These are phyloP conservation scores for Halteria grandinella DNA, from an alignment of 73 alveolate genomes.

Conservation along the genomic window DNA sequence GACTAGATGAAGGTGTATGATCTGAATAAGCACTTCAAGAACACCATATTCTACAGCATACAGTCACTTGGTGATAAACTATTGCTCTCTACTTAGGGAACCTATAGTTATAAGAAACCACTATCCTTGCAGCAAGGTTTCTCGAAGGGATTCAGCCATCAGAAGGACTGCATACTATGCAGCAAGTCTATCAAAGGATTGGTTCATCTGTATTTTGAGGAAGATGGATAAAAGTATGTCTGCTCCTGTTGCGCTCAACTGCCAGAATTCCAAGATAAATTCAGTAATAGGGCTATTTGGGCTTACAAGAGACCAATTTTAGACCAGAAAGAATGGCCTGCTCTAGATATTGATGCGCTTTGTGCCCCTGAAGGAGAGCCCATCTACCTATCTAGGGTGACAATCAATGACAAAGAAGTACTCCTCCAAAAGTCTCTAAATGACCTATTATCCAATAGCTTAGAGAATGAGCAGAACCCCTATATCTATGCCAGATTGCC, in stretches of 20 bases:
- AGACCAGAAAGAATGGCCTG: slow-evolving; percentile 49
- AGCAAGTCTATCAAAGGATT: slow-evolving; percentile 28
- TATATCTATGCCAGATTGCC: slow-evolving; percentile 37
- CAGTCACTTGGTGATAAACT: slow-evolving; percentile 34
- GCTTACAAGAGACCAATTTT: slow-evolving; percentile 58
- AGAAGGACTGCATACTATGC: slow-evolving; percentile 5
- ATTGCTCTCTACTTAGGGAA: slow-evolving; percentile 9
- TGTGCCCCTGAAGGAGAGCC: background rate
- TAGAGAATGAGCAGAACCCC: slow-evolving; percentile 50
- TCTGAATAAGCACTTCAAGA: background rate
- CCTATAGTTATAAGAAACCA: background rate
- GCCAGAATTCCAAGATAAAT: background rate
- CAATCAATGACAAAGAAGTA: slow-evolving; percentile 24
- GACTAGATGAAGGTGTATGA: background rate
- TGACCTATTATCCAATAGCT: background rate
- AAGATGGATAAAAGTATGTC: background rate
- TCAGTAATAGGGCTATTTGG: background rate
- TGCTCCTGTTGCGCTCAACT: slow-evolving; percentile 48
- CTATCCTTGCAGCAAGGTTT: background rate
- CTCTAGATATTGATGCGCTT: background rate
- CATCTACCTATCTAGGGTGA: background rate
- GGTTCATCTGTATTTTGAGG: slow-evolving; percentile 38
- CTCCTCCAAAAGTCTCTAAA: background rate
- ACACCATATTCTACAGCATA: slow-evolving; percentile 19
- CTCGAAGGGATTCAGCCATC: background rate